phyloP scores from a whole-genome alignment of 768 basidiomycete genomes.

The Serendipita vermifera region DNA sequence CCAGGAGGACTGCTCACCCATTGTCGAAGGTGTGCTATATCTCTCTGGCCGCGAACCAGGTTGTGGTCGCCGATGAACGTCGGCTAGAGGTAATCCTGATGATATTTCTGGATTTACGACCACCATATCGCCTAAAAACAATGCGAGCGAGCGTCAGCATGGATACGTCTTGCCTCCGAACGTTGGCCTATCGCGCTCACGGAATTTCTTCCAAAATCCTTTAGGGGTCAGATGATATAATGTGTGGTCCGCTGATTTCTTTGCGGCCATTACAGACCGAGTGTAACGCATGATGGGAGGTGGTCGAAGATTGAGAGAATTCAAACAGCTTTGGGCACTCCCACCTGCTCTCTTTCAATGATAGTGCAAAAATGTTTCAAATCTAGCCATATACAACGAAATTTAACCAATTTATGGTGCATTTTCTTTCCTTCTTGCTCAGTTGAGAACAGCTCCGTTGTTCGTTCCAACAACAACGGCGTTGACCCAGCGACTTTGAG shows the following conservation, averaged over 20 bases:
- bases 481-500: too few relatives aligned
- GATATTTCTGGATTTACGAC: constrained; percentile 87
- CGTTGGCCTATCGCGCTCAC: constrained; percentile 50
- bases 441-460: too few relatives aligned
- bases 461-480: too few relatives aligned
- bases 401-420: too few relatives aligned
- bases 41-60: constrained; percentile 80
- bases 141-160: not conserved
- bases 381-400: too few relatives aligned
- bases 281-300: too few relatives aligned
- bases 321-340: too few relatives aligned
- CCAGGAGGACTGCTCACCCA: constrained; percentile 39
- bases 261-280: constrained; percentile 71
- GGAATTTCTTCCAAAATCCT: constrained; percentile 96
- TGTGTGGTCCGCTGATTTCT: constrained; percentile 75
- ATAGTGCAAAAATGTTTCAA: too few relatives aligned
- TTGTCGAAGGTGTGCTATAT: constrained; percentile 79
- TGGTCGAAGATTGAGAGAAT: too few relatives aligned
- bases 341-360: too few relatives aligned
- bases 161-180: not conserved
- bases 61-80: constrained; percentile 64
- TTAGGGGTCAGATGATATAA: constrained; percentile 79
- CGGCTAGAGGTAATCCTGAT: constrained; percentile 68
- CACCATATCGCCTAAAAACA: constrained; percentile 57
- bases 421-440: too few relatives aligned